A percentile compares a stretch with the other conserved stretches of the same genome.
These are phyloP conservation scores for Coniochaeta sp. DNA, from an alignment of 2,329 filamentous ascomycete genomes.

Conservation along the genomic window DNA sequence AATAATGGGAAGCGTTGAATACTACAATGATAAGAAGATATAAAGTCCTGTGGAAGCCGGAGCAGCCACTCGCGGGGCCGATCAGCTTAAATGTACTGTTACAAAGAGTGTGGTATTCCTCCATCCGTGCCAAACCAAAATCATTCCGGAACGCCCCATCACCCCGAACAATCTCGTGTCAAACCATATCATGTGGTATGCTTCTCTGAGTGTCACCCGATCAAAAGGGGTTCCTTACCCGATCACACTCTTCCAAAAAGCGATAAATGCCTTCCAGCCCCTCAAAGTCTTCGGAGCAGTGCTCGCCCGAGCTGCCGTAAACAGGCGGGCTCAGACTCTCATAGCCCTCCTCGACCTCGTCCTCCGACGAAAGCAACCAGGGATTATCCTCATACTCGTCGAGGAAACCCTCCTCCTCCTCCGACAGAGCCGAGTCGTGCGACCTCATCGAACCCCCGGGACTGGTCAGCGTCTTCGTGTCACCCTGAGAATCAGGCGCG, in stretches of 20 bases:
- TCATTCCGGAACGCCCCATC: conserved; percentile 6
- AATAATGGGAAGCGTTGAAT: not conserved
- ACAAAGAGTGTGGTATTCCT: conserved; percentile 8
- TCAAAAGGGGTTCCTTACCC: conserved; percentile 11
- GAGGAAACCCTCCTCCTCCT: conserved; percentile 30
- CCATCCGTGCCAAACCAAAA: conserved; percentile 3
- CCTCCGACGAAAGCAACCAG: conserved; percentile 28
- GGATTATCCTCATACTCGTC: conserved; percentile 35
- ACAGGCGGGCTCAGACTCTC: conserved; percentile 39
- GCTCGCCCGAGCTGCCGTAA: conserved; percentile 31
- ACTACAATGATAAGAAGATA: not conserved
- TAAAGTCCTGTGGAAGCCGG: not conserved
- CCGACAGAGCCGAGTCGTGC: conserved; percentile 20
- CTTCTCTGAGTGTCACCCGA: not conserved
- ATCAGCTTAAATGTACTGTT: conserved; percentile 1
- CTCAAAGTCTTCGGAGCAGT: conserved; percentile 41
- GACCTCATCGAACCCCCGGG: conserved; percentile 42
- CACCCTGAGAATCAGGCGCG: conserved; percentile 47
- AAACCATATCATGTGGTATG: not conserved
- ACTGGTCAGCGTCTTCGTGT: conserved; percentile 29
- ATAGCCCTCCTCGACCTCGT: conserved; percentile 36
- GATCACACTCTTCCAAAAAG: conserved; percentile 52
- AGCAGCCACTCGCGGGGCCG: not conserved
- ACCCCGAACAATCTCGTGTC: conserved; percentile 4
- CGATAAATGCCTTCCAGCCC: conserved; percentile 50